Percentiles rank a stretch among this genome's conserved stretches.
These are phyloP conservation scores for Termitomyces sp. DNA, from an alignment of 768 basidiomycete genomes.

Conservation along the genomic window DNA sequence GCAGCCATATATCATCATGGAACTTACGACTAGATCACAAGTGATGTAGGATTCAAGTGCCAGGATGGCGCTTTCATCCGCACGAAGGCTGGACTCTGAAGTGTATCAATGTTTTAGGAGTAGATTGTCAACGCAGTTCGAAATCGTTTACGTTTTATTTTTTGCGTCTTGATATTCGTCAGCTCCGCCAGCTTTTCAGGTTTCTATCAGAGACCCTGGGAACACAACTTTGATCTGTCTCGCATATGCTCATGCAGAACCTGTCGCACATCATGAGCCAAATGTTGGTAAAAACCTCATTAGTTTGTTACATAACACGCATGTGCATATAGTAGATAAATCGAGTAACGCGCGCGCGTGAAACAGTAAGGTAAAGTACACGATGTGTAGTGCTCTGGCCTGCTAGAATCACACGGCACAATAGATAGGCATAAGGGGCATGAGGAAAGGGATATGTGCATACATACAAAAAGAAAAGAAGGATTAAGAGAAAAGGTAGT, in stretches of 20 bases:
- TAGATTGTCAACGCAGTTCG: too few species aligned
- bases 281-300: not conserved
- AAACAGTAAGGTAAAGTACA: constrained; percentile 13
- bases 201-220: too few species aligned
- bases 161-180: too few species aligned
- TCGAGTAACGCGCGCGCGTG: constrained; percentile 3
- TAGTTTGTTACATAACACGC: not conserved
- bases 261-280: too few species aligned
- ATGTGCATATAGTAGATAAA: constrained; percentile 2
- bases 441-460: not conserved
- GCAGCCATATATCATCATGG: not conserved
- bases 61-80: constrained; percentile 39
- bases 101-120: too few species aligned
- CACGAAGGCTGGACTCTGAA: constrained; percentile 24
- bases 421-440: constrained; percentile 8
- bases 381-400: constrained; percentile 2
- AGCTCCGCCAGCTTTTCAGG: too few species aligned
- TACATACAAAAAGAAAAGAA: constrained; percentile 5
- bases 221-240: too few species aligned
- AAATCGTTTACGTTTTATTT: too few species aligned
- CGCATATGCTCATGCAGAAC: too few species aligned
- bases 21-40: constrained; percentile 27
- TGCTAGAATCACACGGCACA: constrained; percentile 11
- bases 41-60: constrained; percentile 46
- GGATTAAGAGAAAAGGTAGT: not conserved